Base-by-base conservation (phyloP, 495 filamentous ascomycete genomes). In the Usnea hakonensis region DNA sequence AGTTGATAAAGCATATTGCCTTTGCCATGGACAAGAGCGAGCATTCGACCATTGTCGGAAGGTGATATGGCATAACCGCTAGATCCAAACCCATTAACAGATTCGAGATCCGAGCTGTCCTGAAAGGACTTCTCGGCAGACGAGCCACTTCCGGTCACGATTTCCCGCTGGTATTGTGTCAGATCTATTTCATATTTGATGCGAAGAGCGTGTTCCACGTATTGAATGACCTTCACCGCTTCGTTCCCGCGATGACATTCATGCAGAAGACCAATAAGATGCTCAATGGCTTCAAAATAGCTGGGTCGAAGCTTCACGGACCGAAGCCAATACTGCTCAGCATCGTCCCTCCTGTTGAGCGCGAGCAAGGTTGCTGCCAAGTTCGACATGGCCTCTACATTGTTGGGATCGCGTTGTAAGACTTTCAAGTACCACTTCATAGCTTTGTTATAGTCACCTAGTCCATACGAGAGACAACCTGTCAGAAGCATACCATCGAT, bases 1-100 rank as follows among this genome's bases (percentile, higher is more conserved):
- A 96, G 74, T 40, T 90, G 84, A 75, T 99, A 99, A 2, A 97
- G 80, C 90, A 97, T 96, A 66, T 97, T 99, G 33, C 95, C 94
- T 73, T 97, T 99, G 4, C 91, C 92, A 74, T 99, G 95, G 30
- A 97, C 83, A 28, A 99, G 78, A 37, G 91, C 88, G 16, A 97
- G 81, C 76, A 99, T 90, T 65, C 95, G 83, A 26, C 94, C 94
- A 73, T 97, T 98, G 65, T 98, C 94, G 28, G 83, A 87, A 10
- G 89, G 89, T 10, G 91, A 81, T 26, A 97, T 89, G 40, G 85
- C 84, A 73, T 94, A 97, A 48, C 90, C 90, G 71, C 92, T 95
- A 23, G 86, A 62, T 87, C 85, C 46, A 79, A 83, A 35, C 75
- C 32, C 55, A 26, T 55, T 30, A 9, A 38, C 21, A 32, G 52